phyloP scores from a whole-genome alignment of 192 early-diverging fungal genomes.

The Dimargaris verticillata region DNA sequence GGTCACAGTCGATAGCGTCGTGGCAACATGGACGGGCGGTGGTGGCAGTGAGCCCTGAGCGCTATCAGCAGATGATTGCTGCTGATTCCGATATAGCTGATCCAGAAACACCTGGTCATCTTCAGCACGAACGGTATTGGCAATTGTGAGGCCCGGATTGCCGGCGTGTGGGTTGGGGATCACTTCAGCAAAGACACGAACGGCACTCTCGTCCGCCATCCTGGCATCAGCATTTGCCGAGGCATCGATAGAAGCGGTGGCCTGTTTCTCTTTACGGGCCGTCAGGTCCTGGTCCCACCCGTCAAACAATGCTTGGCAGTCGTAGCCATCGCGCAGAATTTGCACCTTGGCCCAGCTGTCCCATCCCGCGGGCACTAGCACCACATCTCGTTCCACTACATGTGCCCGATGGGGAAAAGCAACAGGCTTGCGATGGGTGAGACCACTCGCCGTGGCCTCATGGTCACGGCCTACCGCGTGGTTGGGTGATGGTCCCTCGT shows the following conservation, averaged over 20 bases:
- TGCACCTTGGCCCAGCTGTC: slow-evolving; percentile 81
- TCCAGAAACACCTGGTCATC: slow-evolving; percentile 82
- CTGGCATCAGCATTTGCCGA: slow-evolving; percentile 17
- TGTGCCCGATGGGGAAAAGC: slow-evolving; percentile 53
- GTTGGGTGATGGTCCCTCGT: not conserved
- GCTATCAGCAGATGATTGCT: slow-evolving; percentile 35
- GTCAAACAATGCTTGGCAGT: slow-evolving; percentile 36
- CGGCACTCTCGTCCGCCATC: slow-evolving; percentile 27
- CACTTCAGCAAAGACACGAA: slow-evolving; percentile 40
- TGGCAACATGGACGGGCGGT: slow-evolving; percentile 19
- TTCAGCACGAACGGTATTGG: slow-evolving; percentile 54
- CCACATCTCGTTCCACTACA: slow-evolving; percentile 72
- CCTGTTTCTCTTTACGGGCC: not conserved
- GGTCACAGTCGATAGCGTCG: slow-evolving; percentile 34
- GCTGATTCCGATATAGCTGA: slow-evolving; percentile 52
- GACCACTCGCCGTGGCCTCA: slow-evolving; percentile 2
- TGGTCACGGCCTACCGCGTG: not conserved
- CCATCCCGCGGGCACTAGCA: slow-evolving; percentile 86
- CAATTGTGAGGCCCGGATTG: slow-evolving; percentile 35
- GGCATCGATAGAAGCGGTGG: slow-evolving; percentile 11
- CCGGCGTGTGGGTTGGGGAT: slow-evolving; percentile 28
- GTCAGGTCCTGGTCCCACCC: slow-evolving; percentile 46
- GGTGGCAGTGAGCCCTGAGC: slow-evolving; percentile 13
- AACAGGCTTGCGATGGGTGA: slow-evolving; percentile 17
- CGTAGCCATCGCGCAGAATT: slow-evolving; percentile 55